Evolutionary conservation across 2,329 filamentous ascomycete species (phyloP).

Genomic region (Fusarium miscanthi): DNA sequence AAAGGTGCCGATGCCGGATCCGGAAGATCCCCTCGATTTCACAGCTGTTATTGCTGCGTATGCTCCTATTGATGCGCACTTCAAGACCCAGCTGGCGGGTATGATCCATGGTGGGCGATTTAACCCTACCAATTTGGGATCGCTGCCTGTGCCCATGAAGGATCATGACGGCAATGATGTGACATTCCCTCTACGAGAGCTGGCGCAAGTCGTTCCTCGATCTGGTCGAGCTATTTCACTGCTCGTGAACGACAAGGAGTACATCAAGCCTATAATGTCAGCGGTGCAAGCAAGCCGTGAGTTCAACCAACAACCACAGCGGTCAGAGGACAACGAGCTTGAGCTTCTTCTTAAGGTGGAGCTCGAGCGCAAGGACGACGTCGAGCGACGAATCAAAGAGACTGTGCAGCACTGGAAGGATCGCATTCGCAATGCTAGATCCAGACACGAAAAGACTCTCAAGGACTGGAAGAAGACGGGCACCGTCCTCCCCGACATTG

Average conservation of each 20-base stretch:
- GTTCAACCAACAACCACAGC: constrained; percentile 72
- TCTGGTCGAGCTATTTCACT: constrained; percentile 55
- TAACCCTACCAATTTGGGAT: constrained; percentile 62
- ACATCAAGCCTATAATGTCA: constrained; percentile 66
- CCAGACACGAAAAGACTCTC: constrained; percentile 61
- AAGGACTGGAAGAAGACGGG: constrained; percentile 61
- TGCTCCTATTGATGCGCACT: constrained; percentile 55
- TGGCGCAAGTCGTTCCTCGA: constrained; percentile 65
- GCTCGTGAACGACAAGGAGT: constrained; percentile 55
- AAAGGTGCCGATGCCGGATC: constrained; percentile 47
- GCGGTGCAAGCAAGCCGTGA: constrained; percentile 63
- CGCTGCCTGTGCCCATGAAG: constrained; percentile 56
- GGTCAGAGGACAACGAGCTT: constrained; percentile 67
- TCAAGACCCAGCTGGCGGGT: constrained; percentile 55
- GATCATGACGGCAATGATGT: constrained; percentile 40
- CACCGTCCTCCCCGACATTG: constrained; percentile 59
- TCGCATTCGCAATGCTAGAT: constrained; percentile 59
- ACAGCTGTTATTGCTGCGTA: constrained; percentile 60
- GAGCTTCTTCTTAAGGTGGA: constrained; percentile 67
- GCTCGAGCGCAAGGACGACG: constrained; percentile 61
- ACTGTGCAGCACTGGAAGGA: constrained; percentile 63
- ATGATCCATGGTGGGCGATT: constrained; percentile 61
- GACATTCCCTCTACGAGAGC: constrained; percentile 63
- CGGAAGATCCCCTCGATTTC: constrained; percentile 61
- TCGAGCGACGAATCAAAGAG: constrained; percentile 57